Evolutionary conservation across 768 basidiomycete species (phyloP), one percentile per base, ranked within the genome.

Genomic region (Kwoniella newhampshirensis): DNA sequence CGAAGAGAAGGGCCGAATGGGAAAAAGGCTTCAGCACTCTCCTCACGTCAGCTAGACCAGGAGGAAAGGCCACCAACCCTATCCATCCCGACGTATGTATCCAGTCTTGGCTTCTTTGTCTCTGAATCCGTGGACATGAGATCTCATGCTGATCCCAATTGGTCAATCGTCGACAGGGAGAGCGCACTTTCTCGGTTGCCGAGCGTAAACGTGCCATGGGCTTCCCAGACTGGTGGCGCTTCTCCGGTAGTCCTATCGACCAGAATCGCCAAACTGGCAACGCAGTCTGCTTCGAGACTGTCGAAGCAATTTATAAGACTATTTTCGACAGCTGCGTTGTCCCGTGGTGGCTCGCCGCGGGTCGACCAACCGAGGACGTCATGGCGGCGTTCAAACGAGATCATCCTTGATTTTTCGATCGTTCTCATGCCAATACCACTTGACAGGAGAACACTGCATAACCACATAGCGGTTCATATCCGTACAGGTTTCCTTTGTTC

Each of bases 151-250:
- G 32, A 30, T 39, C 13, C 13, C 23, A 12, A 11, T n/a, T 32
- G 4, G n/a, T 18, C 9, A 20, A 5, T 21, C 8, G 35, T 48
- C 42, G 27, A 41, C 26, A 57, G 55, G 45, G 64, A 51, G 25
- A 50, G 11, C 50, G 68, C 3, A 70, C 59, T 5, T 59, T 66
- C 37, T 59, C 64, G 1, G 48, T 64, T 1, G 68, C 68, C 13
- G 68, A 70, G 30, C 35, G 64, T 4, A 66, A 66, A 36, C 28
- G 68, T 25, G 52, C 57, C 11, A 53, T 54, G 51, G 68, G 68
- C 1, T 56, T 66, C 26, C 68, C 68, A 15, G 68, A 70, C 48
- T 40, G 45, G 23, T 62, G 60, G 26, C 8, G 20, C 2, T 40
- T 70, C 12, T 42, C 46, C 28, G 65, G 65, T 3, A 58, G 37